Evolutionary conservation across 305 asterid species (phyloP).

Genomic region (Fraxinus sp.): DNA sequence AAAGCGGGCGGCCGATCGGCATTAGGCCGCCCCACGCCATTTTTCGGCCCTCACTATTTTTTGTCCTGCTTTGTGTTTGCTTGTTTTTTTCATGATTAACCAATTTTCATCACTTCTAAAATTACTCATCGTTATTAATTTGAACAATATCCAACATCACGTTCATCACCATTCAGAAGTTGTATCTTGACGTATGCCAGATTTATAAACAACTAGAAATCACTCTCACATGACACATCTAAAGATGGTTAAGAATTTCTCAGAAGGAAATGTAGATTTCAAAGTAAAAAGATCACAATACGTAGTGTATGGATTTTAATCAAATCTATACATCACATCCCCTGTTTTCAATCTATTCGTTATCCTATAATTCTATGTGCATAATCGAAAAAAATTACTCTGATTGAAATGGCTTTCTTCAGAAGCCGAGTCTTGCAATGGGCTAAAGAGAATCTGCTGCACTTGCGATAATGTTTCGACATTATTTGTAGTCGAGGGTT

Average conservation of each 20-base stretch:
- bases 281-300: not conserved
- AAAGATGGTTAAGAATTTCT: not conserved
- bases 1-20: no score
- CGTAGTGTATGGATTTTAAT: not conserved
- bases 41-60: no score
- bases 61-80: no score
- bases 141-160: no score
- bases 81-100: no score
- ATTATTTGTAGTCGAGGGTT: constrained; percentile 13
- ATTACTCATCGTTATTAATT: no score
- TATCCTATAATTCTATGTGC: not conserved
- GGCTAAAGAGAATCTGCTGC: not conserved
- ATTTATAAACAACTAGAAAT: not conserved
- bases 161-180: not conserved
- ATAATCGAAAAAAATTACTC: not conserved
- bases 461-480: not conserved
- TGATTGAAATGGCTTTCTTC: not conserved
- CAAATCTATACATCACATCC: not conserved
- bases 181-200: not conserved
- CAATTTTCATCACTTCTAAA: no score
- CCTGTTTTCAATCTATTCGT: not conserved
- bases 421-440: not conserved
- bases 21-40: no score
- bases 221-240: not conserved
- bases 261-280: not conserved